Conservation (phyloP, 805 yeast genomes). For the Zygosaccharomyces bisporus region DNA sequence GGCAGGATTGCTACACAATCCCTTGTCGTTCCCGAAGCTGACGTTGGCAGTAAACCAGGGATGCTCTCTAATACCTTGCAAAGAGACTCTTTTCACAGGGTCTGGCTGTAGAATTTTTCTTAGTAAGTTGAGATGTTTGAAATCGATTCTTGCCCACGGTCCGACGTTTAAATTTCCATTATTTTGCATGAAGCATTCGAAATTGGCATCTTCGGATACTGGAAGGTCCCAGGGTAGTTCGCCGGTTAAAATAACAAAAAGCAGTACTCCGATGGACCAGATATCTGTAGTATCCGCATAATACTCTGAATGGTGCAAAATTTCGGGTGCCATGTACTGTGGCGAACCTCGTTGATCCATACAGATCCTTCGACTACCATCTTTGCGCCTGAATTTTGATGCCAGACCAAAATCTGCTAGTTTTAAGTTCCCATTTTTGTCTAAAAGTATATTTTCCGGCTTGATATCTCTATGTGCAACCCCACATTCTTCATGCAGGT, state of each 20-base stretch:
- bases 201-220: constrained; percentile 47
- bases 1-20: constrained; percentile 52
- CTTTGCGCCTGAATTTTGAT: constrained; percentile 49
- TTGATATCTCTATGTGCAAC: constrained; percentile 72
- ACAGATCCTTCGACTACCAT: constrained; percentile 46
- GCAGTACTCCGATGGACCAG: constrained; percentile 67
- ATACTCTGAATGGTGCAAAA: constrained; percentile 43
- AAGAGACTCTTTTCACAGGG: constrained; percentile 42
- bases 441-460: constrained; percentile 70
- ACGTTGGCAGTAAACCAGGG: constrained; percentile 52
- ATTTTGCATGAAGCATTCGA: constrained; percentile 38
- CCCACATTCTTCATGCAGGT: constrained; percentile 59
- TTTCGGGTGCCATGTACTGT: constrained; percentile 78
- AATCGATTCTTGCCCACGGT: constrained; percentile 55
- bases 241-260: constrained; percentile 61
- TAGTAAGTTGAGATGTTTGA: constrained; percentile 47
- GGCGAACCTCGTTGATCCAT: constrained; percentile 65
- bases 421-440: constrained; percentile 60
- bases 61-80: constrained; percentile 45
- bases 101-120: constrained; percentile 50
- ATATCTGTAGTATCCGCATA: constrained; percentile 57
- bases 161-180: constrained; percentile 45
- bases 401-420: constrained; percentile 79
- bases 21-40: constrained; percentile 43
- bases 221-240: constrained; percentile 75